phyloP scores from a whole-genome alignment of 1,284 basidiomycete species.

The Xerocomus minutiporus region DNA sequence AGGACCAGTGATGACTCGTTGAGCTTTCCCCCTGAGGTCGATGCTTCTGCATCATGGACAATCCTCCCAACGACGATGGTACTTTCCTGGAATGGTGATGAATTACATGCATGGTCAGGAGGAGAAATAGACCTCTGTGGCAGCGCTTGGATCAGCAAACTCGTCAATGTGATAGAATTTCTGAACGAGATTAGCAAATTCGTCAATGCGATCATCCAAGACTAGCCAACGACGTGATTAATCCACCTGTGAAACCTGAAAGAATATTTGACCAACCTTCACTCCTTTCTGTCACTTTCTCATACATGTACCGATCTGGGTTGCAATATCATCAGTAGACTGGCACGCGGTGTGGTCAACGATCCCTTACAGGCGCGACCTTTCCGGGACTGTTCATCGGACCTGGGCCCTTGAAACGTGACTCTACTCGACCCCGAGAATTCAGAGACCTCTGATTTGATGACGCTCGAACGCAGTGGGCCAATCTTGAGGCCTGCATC shows the following conservation, averaged over 20 bases:
- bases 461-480: constrained; percentile 5
- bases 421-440: constrained; percentile 42
- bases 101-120: constrained; percentile 1
- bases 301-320: constrained; percentile 89
- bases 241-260: not conserved
- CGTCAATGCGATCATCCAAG: constrained; percentile 82
- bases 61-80: constrained; percentile 80
- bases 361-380: constrained; percentile 51
- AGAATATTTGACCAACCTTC: constrained; percentile 51
- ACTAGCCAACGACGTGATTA: constrained; percentile 36
- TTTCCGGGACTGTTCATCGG: constrained; percentile 40
- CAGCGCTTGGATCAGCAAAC: constrained; percentile 71
- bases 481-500: constrained; percentile 19
- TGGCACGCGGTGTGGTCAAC: not conserved
- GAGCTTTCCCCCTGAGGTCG: constrained; percentile 56
- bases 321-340: constrained; percentile 8
- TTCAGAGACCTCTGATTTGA: constrained; percentile 21
- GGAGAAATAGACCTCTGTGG: constrained; percentile 58
- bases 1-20: constrained; percentile 70
- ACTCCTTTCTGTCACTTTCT: constrained; percentile 78
- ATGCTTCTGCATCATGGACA: constrained; percentile 62
- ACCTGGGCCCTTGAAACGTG: constrained; percentile 42
- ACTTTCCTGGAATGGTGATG: constrained; percentile 49
- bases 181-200: constrained; percentile 69
- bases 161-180: constrained; percentile 66